Conservation (phyloP, 495 filamentous ascomycete genomes). For the Cudoniella acicularis region DNA sequence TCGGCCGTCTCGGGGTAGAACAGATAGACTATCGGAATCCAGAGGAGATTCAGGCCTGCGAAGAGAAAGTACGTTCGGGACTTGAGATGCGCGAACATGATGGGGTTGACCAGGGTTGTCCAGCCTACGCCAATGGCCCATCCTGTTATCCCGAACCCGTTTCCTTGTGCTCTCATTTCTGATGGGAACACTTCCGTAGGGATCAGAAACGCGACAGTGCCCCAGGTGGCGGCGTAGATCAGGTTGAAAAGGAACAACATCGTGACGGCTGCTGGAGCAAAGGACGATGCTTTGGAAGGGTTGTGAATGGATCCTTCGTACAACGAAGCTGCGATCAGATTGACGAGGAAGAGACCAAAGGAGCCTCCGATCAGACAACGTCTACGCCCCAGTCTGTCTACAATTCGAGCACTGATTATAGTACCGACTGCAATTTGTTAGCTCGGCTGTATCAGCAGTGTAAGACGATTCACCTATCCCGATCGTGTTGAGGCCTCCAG, state of each 20-base stretch:
- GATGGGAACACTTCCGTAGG: conserved; percentile 49
- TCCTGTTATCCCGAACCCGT: conserved; percentile 53
- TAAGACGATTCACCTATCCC: too few relatives aligned
- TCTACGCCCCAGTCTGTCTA: conserved; percentile 47
- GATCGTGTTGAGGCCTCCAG: conserved; percentile 51
- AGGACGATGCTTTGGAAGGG: background rate
- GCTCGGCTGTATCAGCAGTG: too few relatives aligned
- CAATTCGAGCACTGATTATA: conserved; percentile 50
- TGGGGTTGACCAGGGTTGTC: conserved; percentile 7
- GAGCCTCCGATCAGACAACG: conserved; percentile 39
- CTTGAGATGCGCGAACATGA: conserved; percentile 24
- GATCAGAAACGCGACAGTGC: conserved; percentile 49
- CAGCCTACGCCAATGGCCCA: conserved; percentile 52
- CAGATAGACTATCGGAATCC: conserved; percentile 35
- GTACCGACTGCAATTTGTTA: too few relatives aligned
- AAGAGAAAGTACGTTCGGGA: conserved; percentile 49
- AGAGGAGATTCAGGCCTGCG: conserved; percentile 50
- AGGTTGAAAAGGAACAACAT: conserved; percentile 48
- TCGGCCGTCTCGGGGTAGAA: conserved; percentile 32
- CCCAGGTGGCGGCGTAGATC: conserved; percentile 46
- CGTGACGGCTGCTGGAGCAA: conserved; percentile 38
- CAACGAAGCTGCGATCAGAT: conserved; percentile 26
- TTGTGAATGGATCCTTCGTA: conserved; percentile 6
- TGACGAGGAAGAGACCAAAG: conserved; percentile 25
- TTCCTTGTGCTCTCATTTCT: conserved; percentile 50